phyloP scores from a whole-genome alignment of 192 early-diverging fungal genomes.

The Radiomyces spectabilis region DNA sequence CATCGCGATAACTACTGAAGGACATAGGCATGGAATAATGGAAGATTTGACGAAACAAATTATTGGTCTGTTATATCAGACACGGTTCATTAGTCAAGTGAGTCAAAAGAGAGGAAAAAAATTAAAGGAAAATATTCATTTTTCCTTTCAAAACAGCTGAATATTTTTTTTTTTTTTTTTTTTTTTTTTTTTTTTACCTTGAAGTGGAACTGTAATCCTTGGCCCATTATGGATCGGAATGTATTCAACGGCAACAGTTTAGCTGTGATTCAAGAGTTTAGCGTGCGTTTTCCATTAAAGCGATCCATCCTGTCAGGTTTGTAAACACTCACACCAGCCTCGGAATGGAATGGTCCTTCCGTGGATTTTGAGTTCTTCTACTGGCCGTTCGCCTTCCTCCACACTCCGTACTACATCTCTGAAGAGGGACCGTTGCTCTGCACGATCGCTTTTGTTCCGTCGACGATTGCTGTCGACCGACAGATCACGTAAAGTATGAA shows the following conservation, averaged over 20 bases:
- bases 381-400: conserved; percentile 42
- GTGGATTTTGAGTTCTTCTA: conserved; percentile 41
- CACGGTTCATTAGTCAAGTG: no score
- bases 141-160: no score
- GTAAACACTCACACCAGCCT: conserved; percentile 39
- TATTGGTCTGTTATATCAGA: conserved; percentile 9
- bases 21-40: not conserved
- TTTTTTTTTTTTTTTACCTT: no score
- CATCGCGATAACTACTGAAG: not conserved
- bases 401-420: conserved; percentile 60
- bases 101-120: not conserved
- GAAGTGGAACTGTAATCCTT: no score
- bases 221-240: no score
- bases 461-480: conserved; percentile 50
- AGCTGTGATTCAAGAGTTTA: no score
- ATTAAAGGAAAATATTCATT: no score
- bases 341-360: conserved; percentile 41
- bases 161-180: no score
- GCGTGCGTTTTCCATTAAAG: no score
- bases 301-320: not conserved
- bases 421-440: conserved; percentile 51
- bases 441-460: conserved; percentile 47
- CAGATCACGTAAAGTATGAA: conserved; percentile 45
- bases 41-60: conserved; percentile 4
- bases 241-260: conserved; percentile 11